Evolutionary conservation across 1,139 yeast species (phyloP).

Genomic region (Torulaspora pretoriensis): DNA sequence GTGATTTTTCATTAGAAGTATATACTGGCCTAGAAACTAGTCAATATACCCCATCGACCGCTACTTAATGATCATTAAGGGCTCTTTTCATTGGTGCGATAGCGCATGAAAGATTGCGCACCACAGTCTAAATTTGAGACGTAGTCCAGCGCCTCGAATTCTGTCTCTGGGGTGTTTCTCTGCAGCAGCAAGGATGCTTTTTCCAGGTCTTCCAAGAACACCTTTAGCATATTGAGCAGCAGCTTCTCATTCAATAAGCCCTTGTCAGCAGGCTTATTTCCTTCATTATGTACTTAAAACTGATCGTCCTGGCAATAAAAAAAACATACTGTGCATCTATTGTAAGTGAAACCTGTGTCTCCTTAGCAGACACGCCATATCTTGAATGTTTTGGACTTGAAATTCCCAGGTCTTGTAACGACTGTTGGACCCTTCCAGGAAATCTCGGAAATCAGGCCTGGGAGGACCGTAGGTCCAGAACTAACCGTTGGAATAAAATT

Average conservation of each 20-base stretch:
- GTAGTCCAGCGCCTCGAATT: conserved; percentile 35
- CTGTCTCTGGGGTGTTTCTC: conserved; percentile 42
- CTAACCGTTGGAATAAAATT: no score
- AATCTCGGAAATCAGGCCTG: not conserved
- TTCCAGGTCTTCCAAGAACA: conserved; percentile 2
- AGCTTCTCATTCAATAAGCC: not conserved
- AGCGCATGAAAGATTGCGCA: conserved; percentile 47
- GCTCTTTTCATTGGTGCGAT: conserved; percentile 31
- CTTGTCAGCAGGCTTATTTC: not conserved
- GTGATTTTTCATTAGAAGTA: not conserved
- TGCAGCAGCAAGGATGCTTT: not conserved
- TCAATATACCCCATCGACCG: not conserved
- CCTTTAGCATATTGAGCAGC: not conserved
- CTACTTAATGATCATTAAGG: not conserved
- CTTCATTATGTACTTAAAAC: not conserved
- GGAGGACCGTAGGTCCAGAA: not conserved
- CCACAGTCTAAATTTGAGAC: conserved; percentile 34
- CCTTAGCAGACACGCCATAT: not conserved
- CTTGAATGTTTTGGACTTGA: not conserved
- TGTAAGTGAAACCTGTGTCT: not conserved
- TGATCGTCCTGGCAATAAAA: not conserved
- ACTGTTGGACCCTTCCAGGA: not conserved
- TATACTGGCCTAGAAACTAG: no score
- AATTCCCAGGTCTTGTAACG: no score
- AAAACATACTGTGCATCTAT: no score